Evolutionary conservation across 257 asterid species (phyloP).

Genomic region (Primulina huaijiensis): DNA sequence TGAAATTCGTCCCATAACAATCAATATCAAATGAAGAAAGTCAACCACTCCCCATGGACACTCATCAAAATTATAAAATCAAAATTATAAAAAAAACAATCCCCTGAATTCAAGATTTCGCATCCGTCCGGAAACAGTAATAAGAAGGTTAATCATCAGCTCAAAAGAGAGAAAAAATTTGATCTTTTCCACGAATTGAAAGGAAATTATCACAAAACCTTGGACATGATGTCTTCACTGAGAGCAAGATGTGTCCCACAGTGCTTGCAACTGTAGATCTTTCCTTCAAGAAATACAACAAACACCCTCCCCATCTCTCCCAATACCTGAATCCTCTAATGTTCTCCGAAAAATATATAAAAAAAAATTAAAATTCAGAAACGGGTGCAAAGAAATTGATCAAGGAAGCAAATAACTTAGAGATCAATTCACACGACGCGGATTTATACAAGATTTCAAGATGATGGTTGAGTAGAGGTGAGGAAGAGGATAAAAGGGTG

Average conservation of each 20-base stretch:
- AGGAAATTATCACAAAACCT: constrained; percentile 40
- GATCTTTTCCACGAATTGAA: constrained; percentile 20
- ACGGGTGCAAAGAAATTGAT: constrained; percentile 8
- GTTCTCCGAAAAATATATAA: background rate
- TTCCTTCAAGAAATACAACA: constrained; percentile 68
- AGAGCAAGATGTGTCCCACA: constrained; percentile 83
- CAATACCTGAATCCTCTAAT: constrained; percentile 3
- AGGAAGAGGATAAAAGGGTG: constrained; percentile 23
- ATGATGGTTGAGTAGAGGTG: constrained; percentile 14
- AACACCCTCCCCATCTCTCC: constrained; percentile 71
- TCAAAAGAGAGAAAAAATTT: background rate
- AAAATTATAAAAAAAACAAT: background rate
- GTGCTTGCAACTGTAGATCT: constrained; percentile 81
- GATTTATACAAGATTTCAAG: constrained; percentile 8
- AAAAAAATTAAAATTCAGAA: background rate
- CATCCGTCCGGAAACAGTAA: background rate
- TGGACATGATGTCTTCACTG: constrained; percentile 62
- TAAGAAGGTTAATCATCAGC: background rate
- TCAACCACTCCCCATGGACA: constrained; percentile 23
- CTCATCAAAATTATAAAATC: background rate
- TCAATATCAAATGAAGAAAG: constrained; percentile 10
- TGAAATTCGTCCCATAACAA: background rate
- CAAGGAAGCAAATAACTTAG: constrained; percentile 3
- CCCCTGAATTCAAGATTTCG: constrained; percentile 2
- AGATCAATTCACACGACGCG: constrained; percentile 10